Evolutionary conservation across 1,284 basidiomycete species (phyloP), one percentile per base, ranked within the genome.

Genomic region (Golubevia pallescens): DNA sequence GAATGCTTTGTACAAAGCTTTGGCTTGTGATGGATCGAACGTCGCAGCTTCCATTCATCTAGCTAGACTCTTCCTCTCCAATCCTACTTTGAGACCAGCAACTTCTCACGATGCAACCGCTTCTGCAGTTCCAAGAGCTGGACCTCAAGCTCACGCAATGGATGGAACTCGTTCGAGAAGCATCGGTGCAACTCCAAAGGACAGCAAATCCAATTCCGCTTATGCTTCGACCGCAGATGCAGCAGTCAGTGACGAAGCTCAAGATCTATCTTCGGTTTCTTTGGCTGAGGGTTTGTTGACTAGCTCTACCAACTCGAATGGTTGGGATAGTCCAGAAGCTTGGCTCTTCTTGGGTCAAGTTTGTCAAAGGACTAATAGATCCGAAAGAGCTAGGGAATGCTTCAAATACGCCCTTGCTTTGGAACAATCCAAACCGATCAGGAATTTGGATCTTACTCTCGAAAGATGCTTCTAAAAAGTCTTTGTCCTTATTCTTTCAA

Each of bases 1-100:
- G n/a, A 74, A 75, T 24, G 77, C 78, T 59, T 66, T 85, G 58
- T 80, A 85, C 74, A 85, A 85, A 62, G 82, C 82, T 51, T 64
- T 85, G 20, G 77, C 82, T 0, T 83, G 79, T 56, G 67, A 75
- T 10, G 60, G 64, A 13, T 66, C 68, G 24, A 66, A 79, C 59
- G 71, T 82, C 3, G 70, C 80, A 3, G 81, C 82, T 2, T 67
- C 73, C 52, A 73, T 85, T 54, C 79, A 80, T 60, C 67, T 85
- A 16, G 81, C 82, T 3, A 65, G 81, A 13, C 61, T 83, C 20
- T 77, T 83, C 60, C 69, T 85, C 23, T 56, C 62, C 3, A 64
- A 69, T 57, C 66, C 75, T 3, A 63, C 71, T 58, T 52, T 68
- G n/a, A 73, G 73, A 65, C 75, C 73, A 2, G 64, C 63, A 21